phyloP scores from a whole-genome alignment of 2,329 filamentous ascomycete species.

The Fusarium piperis region DNA sequence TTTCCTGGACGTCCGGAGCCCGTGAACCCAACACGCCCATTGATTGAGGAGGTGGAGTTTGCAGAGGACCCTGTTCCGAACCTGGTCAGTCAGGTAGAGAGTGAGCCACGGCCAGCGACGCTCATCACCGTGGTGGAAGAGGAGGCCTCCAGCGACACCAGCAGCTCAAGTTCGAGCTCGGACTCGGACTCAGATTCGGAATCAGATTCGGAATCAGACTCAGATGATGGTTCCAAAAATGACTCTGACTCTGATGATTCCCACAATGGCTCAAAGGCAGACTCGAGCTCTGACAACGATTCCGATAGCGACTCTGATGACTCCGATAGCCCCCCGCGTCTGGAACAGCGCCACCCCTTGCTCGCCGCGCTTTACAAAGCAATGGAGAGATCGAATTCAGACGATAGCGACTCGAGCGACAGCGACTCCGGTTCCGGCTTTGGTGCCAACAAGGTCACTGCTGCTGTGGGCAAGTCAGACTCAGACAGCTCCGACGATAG shows the following conservation, averaged over 20 bases:
- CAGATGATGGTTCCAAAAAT: conserved; percentile 49
- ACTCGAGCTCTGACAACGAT: not conserved
- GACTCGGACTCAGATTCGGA: conserved; percentile 36
- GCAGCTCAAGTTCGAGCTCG: conserved; percentile 43
- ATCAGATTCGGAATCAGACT: conserved; percentile 32
- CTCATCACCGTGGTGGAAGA: conserved; percentile 15
- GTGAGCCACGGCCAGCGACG: not conserved
- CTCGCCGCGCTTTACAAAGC: not conserved
- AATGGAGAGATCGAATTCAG: not conserved
- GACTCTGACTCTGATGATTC: conserved; percentile 45
- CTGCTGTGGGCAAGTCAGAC: conserved; percentile 11
- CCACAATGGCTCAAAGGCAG: conserved; percentile 2
- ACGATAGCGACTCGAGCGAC: conserved; percentile 21
- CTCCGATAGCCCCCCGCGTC: not conserved
- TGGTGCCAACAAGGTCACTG: not conserved
- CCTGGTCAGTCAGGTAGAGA: not conserved
- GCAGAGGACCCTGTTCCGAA: conserved; percentile 1
- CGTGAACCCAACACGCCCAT: conserved; percentile 32
- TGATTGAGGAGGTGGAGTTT: conserved; percentile 44
- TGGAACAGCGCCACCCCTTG: not conserved
- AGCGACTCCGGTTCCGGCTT: conserved; percentile 20
- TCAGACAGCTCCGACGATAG: conserved; percentile 21
- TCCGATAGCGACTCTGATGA: not conserved
- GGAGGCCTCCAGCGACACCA: conserved; percentile 25
- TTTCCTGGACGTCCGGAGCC: conserved; percentile 7